Evolutionary conservation across 306 rosid genomes (phyloP).

Genomic region (Lagenaria siceraria): DNA sequence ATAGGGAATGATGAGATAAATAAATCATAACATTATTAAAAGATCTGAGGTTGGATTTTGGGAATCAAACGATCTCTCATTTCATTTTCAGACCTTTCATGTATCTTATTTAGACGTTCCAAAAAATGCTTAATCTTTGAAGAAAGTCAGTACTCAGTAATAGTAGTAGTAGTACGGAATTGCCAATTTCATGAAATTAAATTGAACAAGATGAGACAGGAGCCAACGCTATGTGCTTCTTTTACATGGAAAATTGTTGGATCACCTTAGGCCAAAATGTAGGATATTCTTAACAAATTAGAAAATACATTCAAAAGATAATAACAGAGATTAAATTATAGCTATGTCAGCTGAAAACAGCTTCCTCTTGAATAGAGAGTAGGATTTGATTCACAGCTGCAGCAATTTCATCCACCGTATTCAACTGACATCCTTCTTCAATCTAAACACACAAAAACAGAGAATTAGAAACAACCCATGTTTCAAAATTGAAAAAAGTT

Average conservation of each 20-base stretch:
- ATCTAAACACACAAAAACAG: conserved; percentile 28
- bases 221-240: not conserved
- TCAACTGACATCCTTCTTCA: conserved; percentile 65
- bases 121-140: not conserved
- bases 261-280: not conserved
- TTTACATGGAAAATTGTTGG: conserved; percentile 1
- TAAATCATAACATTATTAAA: not conserved
- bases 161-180: not conserved
- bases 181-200: not conserved
- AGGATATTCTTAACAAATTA: not conserved
- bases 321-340: not conserved
- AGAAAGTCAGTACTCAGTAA: too few species aligned
- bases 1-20: not conserved
- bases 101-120: not conserved
- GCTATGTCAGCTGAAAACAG: conserved; percentile 26
- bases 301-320: not conserved
- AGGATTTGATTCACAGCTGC: conserved; percentile 69
- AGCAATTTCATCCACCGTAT: conserved; percentile 83
- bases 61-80: not conserved
- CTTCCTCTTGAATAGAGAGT: conserved; percentile 33
- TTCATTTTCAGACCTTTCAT: not conserved
- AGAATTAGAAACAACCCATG: not conserved
- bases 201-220: not conserved
- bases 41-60: not conserved
- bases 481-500: not conserved